These are phyloP conservation scores for Penicillium pulvis DNA, from an alignment of 495 filamentous ascomycete species.

Conservation along the genomic window DNA sequence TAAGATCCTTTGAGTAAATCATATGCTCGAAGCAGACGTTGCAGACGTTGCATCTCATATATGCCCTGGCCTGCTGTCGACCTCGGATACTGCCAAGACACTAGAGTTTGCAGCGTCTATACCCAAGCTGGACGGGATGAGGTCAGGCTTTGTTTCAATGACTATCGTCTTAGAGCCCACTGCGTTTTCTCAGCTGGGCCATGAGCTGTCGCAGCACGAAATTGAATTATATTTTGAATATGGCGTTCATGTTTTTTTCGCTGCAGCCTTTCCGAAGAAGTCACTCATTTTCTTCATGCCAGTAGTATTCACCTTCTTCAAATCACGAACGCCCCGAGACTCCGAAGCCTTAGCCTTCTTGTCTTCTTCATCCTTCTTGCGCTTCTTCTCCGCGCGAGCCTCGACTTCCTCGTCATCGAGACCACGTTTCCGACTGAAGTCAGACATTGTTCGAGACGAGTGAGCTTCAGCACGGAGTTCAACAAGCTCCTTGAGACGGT, in stretches of 20 bases:
- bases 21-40: background rate
- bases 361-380: constrained; percentile 73
- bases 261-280: constrained; percentile 77
- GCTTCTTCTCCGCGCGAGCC: constrained; percentile 57
- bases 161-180: background rate
- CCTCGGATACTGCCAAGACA: background rate
- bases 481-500: constrained; percentile 64
- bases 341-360: constrained; percentile 70
- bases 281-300: constrained; percentile 98
- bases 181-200: background rate
- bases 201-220: background rate
- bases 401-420: constrained; percentile 69
- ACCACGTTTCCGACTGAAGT: constrained; percentile 74
- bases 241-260: constrained; percentile 36
- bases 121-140: background rate
- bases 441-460: constrained; percentile 63
- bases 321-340: constrained; percentile 70
- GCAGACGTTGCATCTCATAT: background rate
- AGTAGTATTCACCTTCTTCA: constrained; percentile 84
- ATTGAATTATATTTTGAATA: background rate
- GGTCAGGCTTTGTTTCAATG: background rate
- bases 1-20: background rate
- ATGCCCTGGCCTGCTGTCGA: background rate
- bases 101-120: background rate
- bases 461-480: constrained; percentile 68